These are phyloP conservation scores for Pyrus hybrid DNA, from an alignment of 331 rosid genomes.

Conservation along the genomic window DNA sequence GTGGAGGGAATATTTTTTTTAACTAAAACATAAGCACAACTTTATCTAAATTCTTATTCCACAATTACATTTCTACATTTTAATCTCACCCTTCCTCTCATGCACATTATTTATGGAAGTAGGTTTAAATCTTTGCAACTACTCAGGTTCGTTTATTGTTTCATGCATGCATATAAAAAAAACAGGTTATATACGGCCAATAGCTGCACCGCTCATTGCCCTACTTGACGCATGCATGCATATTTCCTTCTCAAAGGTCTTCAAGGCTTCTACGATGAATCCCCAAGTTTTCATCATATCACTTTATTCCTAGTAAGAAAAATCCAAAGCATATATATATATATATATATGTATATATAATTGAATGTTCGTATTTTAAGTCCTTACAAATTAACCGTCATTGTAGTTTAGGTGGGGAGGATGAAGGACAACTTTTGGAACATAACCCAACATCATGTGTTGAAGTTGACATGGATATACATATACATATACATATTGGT, in stretches of 20 bases:
- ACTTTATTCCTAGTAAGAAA: slow-evolving; percentile 4
- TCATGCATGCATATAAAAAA: not conserved
- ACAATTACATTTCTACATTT: not conserved
- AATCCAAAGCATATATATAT: not conserved
- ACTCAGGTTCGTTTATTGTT: too few relatives aligned
- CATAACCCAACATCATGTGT: not conserved
- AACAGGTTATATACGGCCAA: not conserved
- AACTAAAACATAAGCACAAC: not conserved
- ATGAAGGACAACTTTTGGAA: not conserved
- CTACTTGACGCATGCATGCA: not conserved
- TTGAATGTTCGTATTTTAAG: not conserved
- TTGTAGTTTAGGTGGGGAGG: not conserved
- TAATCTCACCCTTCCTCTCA: not conserved
- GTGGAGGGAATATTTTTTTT: not conserved
- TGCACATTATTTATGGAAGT: not conserved
- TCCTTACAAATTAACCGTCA: not conserved
- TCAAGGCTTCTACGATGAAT: not conserved
- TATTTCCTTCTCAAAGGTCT: not conserved
- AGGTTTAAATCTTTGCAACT: not conserved
- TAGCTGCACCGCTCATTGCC: not conserved
- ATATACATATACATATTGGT: too few relatives aligned
- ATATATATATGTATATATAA: too few relatives aligned
- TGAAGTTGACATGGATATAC: not conserved
- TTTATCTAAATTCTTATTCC: slow-evolving; percentile 4
- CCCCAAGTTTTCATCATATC: not conserved